Evolutionary conservation across 2,329 filamentous ascomycete genomes (phyloP).

Genomic region (Didymellaceae sp.): DNA sequence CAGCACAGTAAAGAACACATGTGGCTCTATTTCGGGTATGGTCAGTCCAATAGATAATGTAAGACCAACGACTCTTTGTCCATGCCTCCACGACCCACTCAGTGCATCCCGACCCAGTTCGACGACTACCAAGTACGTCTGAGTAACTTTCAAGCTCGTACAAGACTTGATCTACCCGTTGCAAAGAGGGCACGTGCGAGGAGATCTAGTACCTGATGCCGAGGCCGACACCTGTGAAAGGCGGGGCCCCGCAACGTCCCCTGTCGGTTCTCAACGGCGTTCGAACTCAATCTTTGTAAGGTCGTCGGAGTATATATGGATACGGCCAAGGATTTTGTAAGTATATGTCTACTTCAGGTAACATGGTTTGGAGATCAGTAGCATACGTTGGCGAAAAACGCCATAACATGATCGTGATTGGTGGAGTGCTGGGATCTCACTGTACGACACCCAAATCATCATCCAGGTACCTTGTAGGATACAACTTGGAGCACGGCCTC

Average conservation of each 20-base stretch:
- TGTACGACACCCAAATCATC: not conserved
- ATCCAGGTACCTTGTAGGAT: not conserved
- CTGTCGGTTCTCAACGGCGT: not conserved
- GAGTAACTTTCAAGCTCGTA: not conserved
- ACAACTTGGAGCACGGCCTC: not conserved
- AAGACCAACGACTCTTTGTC: no score
- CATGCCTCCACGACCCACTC: no score
- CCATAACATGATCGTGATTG: not conserved
- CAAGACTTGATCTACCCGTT: not conserved
- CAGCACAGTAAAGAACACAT: no score
- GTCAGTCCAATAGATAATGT: no score
- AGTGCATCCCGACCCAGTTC: no score
- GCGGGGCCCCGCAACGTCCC: conserved; percentile 15
- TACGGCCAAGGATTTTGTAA: not conserved
- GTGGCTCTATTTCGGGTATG: no score
- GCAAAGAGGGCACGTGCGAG: not conserved
- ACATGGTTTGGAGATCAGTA: conserved; percentile 1
- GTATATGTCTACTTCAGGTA: no score
- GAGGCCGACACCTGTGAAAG: conserved; percentile 16
- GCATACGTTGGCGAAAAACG: not conserved
- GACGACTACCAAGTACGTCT: no score
- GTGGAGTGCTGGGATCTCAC: not conserved
- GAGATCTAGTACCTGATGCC: conserved; percentile 1
- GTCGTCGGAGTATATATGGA: not conserved
- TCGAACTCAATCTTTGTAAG: not conserved